A percentile compares a stretch with the other conserved stretches of the same genome.
Conservation (phyloP, 495 filamentous ascomycete genomes). For the Penicillium odoratum region DNA sequence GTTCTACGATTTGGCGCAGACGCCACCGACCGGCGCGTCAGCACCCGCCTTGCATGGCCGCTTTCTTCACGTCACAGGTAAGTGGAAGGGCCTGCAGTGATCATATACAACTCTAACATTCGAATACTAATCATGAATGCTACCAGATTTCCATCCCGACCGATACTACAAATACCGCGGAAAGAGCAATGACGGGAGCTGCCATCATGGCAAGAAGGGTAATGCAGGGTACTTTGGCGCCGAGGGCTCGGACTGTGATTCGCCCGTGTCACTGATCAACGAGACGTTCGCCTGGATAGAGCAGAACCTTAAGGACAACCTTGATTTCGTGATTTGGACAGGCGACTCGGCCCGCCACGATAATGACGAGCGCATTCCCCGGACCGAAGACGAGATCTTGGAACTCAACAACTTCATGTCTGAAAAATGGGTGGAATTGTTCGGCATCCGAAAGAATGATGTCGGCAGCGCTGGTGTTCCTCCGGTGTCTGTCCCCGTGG, state of each 20-base stretch:
- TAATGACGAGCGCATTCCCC: slow-evolving; percentile 82
- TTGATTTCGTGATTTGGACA: slow-evolving; percentile 98
- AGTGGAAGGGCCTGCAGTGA: slow-evolving; percentile 12
- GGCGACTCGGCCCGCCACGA: slow-evolving; percentile 95
- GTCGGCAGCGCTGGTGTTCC: slow-evolving; percentile 42
- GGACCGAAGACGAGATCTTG: slow-evolving; percentile 70
- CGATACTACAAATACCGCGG: slow-evolving; percentile 76
- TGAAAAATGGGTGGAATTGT: slow-evolving; percentile 72
- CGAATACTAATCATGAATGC: background rate
- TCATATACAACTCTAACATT: background rate
- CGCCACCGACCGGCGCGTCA: slow-evolving; percentile 2
- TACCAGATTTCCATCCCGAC: slow-evolving; percentile 88
- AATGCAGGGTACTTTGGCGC: slow-evolving; percentile 78
- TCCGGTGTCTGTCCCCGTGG: slow-evolving; percentile 71
- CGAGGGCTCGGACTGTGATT: slow-evolving; percentile 85
- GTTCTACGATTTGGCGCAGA: slow-evolving; percentile 1
- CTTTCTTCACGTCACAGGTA: slow-evolving; percentile 96
- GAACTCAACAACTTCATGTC: slow-evolving; percentile 73
- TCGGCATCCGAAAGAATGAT: slow-evolving; percentile 52
- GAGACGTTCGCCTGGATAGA: slow-evolving; percentile 91
- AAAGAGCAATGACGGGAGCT: slow-evolving; percentile 64
- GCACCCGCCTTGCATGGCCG: slow-evolving; percentile 52
- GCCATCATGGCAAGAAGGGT: slow-evolving; percentile 72
- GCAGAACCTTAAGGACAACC: slow-evolving; percentile 73
- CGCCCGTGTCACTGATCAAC: slow-evolving; percentile 75